These are phyloP conservation scores for Fusarium xyrophilum DNA, from an alignment of 2,329 filamentous ascomycete species.

Conservation along the genomic window DNA sequence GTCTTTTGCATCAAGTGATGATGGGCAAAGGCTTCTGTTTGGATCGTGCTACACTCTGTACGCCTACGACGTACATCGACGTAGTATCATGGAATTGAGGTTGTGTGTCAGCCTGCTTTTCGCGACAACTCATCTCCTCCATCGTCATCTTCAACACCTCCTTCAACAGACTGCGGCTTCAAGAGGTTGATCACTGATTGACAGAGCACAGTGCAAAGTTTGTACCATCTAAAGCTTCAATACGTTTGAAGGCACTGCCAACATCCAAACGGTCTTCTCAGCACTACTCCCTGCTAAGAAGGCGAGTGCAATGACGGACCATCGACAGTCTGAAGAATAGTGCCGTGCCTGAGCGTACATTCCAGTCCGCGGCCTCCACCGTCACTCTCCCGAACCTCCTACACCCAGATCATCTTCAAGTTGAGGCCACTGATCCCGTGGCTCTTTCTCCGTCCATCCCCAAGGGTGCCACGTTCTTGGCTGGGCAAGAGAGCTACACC, in stretches of 20 bases:
- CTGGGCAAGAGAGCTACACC: constrained; percentile 19
- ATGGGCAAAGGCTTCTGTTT: not conserved
- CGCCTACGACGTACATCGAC: constrained; percentile 2
- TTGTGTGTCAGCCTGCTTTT: constrained; percentile 15
- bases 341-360: constrained; percentile 8
- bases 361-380: constrained; percentile 13
- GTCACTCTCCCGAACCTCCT: not conserved
- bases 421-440: constrained; percentile 20
- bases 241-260: not conserved
- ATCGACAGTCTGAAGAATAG: constrained; percentile 1
- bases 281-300: not conserved
- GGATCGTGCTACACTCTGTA: not conserved
- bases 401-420: not conserved
- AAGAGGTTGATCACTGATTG: not conserved
- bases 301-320: not conserved
- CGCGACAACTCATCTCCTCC: constrained; percentile 10
- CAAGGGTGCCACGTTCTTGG: constrained; percentile 30
- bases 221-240: not conserved
- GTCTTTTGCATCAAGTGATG: constrained; percentile 10
- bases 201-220: constrained; percentile 21
- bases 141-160: not conserved
- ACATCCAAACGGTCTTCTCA: constrained; percentile 13
- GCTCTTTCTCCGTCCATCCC: constrained; percentile 9
- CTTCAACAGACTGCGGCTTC: not conserved
- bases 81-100: constrained; percentile 12